These are phyloP conservation scores for Cucurbita moschata DNA, from an alignment of 306 rosid genomes.

Conservation along the genomic window DNA sequence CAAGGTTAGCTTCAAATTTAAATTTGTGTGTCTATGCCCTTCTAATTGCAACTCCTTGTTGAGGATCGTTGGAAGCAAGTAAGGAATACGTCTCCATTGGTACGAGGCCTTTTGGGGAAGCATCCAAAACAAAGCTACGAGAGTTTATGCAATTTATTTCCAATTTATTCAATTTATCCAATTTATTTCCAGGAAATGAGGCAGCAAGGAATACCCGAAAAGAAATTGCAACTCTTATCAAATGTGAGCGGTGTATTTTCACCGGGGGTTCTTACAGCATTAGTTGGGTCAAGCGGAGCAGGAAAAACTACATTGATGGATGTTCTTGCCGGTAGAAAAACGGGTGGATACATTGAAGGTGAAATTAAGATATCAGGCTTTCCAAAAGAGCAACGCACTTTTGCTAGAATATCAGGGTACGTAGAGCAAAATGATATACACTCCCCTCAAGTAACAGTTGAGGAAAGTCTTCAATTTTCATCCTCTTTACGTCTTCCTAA, in stretches of 20 bases:
- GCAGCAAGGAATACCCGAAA: constrained; percentile 52
- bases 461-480: constrained; percentile 75
- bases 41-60: no score
- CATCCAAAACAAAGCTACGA: no score
- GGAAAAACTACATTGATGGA: constrained; percentile 96
- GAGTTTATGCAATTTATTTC: no score
- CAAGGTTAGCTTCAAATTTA: constrained; percentile 25
- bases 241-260: constrained; percentile 76
- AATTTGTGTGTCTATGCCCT: neutral
- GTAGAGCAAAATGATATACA: constrained; percentile 93
- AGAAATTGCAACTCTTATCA: constrained; percentile 61
- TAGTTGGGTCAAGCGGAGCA: constrained; percentile 92
- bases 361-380: constrained; percentile 68
- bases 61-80: no score
- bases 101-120: no score
- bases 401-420: constrained; percentile 81
- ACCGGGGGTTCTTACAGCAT: constrained; percentile 84
- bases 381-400: constrained; percentile 61
- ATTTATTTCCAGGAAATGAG: constrained; percentile 37
- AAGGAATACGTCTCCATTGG: no score
- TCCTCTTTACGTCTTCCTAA: constrained; percentile 75
- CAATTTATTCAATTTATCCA: no score
- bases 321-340: constrained; percentile 89
- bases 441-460: constrained; percentile 86
- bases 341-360: constrained; percentile 86